These are phyloP conservation scores for Cutaneotrichosporon curvatum DNA, from an alignment of 1,284 basidiomycete species.

Conservation along the genomic window DNA sequence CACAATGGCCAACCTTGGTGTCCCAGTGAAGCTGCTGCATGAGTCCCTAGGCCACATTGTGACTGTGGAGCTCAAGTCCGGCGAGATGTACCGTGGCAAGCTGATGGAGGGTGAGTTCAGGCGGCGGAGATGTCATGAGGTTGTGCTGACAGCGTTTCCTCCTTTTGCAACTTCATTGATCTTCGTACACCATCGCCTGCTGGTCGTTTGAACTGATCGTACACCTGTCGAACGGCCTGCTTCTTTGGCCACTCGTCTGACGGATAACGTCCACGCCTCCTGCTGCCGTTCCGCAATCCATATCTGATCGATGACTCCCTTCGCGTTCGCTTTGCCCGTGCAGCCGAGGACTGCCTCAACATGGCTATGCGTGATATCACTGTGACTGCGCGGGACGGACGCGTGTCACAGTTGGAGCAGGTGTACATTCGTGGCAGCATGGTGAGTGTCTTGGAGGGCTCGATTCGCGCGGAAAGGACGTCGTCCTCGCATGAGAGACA, in stretches of 20 bases:
- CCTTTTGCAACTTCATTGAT: not conserved
- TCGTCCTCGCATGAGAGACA: too few relatives aligned
- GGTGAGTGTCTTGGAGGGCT: slow-evolving; percentile 50
- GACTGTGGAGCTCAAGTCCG: slow-evolving; percentile 96
- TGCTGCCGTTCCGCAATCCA: too few relatives aligned
- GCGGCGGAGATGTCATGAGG: not conserved
- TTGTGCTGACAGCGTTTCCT: not conserved
- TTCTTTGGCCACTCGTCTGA: too few relatives aligned
- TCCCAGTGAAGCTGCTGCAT: slow-evolving; percentile 86
- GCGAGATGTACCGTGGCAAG: slow-evolving; percentile 88
- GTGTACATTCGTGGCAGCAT: slow-evolving; percentile 98
- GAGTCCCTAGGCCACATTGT: slow-evolving; percentile 94
- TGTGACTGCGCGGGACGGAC: slow-evolving; percentile 94
- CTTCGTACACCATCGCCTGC: slow-evolving; percentile 2
- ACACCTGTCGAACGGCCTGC: not conserved
- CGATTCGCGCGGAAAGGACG: too few relatives aligned
- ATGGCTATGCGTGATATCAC: slow-evolving; percentile 95
- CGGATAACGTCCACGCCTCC: too few relatives aligned
- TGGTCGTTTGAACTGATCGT: not conserved
- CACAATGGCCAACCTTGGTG: slow-evolving; percentile 59
- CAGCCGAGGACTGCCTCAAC: slow-evolving; percentile 98
- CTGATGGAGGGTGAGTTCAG: slow-evolving; percentile 71
- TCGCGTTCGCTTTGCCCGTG: too few relatives aligned
- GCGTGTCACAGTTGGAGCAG: slow-evolving; percentile 98
- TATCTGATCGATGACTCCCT: too few relatives aligned